phyloP scores from a whole-genome alignment of 202 grass and related monocot species.

The Alloteropsis angusta region DNA sequence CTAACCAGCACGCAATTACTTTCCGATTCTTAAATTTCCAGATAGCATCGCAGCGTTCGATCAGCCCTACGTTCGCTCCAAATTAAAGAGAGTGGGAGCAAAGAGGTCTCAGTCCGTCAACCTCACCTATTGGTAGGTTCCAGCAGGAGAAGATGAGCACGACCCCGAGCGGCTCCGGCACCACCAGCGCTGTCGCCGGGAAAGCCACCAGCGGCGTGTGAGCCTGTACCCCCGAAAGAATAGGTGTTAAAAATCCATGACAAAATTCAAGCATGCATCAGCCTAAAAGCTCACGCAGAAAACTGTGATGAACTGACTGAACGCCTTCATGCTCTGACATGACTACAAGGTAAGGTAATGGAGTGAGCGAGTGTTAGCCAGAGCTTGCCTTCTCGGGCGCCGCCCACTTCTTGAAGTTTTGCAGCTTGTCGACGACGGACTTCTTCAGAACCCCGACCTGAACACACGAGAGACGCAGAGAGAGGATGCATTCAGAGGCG shows the following conservation, averaged over 20 bases:
- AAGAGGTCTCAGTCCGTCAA: background rate
- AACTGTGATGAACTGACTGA: background rate
- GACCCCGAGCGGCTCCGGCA: slow-evolving; percentile 66
- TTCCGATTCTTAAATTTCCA: background rate
- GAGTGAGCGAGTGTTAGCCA: background rate
- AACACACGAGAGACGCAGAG: too few relatives aligned
- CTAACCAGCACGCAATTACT: background rate
- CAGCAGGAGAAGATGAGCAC: slow-evolving; percentile 79
- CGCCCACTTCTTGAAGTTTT: slow-evolving; percentile 44
- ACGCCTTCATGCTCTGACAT: too few relatives aligned
- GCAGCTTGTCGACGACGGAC: slow-evolving; percentile 30
- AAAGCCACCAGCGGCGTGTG: slow-evolving; percentile 41
- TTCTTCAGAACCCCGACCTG: slow-evolving; percentile 47
- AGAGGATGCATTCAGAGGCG: too few relatives aligned
- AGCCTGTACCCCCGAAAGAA: slow-evolving; percentile 28
- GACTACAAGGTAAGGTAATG: background rate
- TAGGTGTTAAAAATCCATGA: background rate
- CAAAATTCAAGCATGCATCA: background rate
- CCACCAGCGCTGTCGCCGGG: slow-evolving; percentile 40
- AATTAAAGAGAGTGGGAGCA: background rate
- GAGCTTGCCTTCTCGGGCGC: slow-evolving; percentile 36
- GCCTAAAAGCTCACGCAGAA: background rate
- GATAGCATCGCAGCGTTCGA: background rate
- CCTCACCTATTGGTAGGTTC: slow-evolving; percentile 68
- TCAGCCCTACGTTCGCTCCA: background rate